Evolutionary conservation across 768 basidiomycete genomes (phyloP).

Genomic region (Tulasnella sp.): DNA sequence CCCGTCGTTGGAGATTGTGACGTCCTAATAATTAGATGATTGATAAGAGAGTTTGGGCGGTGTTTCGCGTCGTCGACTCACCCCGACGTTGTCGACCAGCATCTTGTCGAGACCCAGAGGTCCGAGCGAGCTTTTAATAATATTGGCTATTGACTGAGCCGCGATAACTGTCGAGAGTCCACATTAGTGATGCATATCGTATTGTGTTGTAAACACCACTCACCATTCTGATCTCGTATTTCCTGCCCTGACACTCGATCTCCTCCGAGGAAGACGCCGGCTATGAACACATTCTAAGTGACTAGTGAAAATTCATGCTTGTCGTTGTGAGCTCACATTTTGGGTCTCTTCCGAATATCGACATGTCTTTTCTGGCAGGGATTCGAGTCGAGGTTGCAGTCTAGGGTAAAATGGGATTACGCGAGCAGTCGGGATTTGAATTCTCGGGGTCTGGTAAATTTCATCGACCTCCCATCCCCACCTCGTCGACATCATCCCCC

Average conservation of each 20-base stretch:
- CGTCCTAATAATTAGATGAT: constrained; percentile 49
- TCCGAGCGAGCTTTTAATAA: constrained; percentile 91
- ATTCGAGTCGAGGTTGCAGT: not conserved
- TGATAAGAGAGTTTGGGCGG: not conserved
- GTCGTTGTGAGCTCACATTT: not conserved
- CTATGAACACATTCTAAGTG: constrained; percentile 27
- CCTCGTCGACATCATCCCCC: not conserved
- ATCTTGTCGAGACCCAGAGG: constrained; percentile 94
- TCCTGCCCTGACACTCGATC: constrained; percentile 91
- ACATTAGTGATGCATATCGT: constrained; percentile 14
- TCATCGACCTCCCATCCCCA: not conserved
- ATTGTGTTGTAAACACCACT: constrained; percentile 10
- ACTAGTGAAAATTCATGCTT: constrained; percentile 4
- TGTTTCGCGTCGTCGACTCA: constrained; percentile 31
- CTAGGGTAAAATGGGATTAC: not conserved
- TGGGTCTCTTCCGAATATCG: constrained; percentile 89
- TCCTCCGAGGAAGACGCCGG: constrained; percentile 88
- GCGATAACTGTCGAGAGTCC: constrained; percentile 59
- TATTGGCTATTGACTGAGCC: constrained; percentile 92
- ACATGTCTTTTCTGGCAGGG: constrained; percentile 2
- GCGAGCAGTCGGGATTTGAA: not conserved
- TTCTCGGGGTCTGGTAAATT: not conserved
- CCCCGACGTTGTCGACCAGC: constrained; percentile 96
- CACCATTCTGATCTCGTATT: constrained; percentile 94
- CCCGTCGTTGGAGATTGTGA: constrained; percentile 98